A percentile compares a stretch with the other conserved stretches of the same genome.
Conservation (phyloP, 805 yeast species). For the Kuraishia piskuri region DNA sequence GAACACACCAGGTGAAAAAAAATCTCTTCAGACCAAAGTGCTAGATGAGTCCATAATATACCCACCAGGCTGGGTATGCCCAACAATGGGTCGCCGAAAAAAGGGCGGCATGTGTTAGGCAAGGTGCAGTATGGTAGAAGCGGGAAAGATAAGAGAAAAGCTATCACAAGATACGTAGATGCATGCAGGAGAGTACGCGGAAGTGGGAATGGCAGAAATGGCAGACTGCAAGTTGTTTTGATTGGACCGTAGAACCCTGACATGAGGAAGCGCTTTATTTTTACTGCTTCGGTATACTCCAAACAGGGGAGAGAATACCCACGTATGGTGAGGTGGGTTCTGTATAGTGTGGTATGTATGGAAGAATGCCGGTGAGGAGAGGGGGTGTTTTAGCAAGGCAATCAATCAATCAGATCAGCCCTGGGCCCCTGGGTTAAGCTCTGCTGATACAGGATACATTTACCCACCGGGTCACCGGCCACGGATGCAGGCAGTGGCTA, state of each 20-base stretch:
- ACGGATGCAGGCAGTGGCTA: background rate
- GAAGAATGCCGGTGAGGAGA: too few relatives aligned
- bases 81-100: background rate
- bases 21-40: background rate
- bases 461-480: background rate
- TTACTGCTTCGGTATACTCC: background rate
- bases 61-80: background rate
- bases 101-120: background rate
- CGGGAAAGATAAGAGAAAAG: background rate
- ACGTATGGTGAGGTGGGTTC: too few relatives aligned
- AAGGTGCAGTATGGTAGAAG: background rate
- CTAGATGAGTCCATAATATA: background rate
- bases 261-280: background rate
- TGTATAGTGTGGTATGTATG: too few relatives aligned
- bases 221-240: background rate
- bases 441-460: background rate
- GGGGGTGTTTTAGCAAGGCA: too few relatives aligned
- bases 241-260: background rate
- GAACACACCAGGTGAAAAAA: too few relatives aligned
- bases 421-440: too few relatives aligned
- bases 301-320: too few relatives aligned
- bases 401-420: too few relatives aligned
- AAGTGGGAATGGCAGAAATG: background rate
- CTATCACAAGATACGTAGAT: background rate
- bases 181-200: background rate